Evolutionary conservation across 345 rosid genomes (phyloP), one percentile per base, ranked within the genome.

Genomic region (Moricandia moricandioides): DNA sequence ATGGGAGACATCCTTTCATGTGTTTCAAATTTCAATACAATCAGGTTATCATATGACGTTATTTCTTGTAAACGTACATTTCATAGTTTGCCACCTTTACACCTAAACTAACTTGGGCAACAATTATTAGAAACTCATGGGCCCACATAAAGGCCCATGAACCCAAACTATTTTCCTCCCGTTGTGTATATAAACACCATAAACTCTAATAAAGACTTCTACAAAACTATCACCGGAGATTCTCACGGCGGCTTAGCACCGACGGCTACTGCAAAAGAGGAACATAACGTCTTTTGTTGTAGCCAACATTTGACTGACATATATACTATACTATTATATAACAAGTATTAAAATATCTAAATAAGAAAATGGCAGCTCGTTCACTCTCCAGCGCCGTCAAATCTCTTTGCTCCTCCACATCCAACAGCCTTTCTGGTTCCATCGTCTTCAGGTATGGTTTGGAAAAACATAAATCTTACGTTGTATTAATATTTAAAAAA

Each of bases 201-300:
- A 65, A 71, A 49, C 76, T 71, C 62, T 77, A 62, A 57, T 39
- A 39, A 43, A 24, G 34, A 57, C 60, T 63, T n/a, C 9, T 16
- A 24, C 0, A 30, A 63, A 64, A 49, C 6, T 33, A 55, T 64
- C 76, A 65, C 72, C 63, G 72, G 67, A 12, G 40, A 57, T 64
- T n/a, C 24, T 77, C 61, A 70, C 80, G 80, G 80, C 35, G 71
- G 71, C 71, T 57, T 70, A 58, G 18, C 37, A 70, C 60, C 80
- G 71, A 18, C 35, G 12, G 71, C 70, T 70, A 70, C 76, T 70
- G 76, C 80, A 63, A 70, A 0, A 21, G n/a, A 43, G 56, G 75
- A 70, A 55, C 6, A 21, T 40, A 52, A 40, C 52, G 10, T 37
- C 31, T 13, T 64, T 45, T 77, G 76, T 43, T 8, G 80, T 64